A percentile compares a stretch with the other conserved stretches of the same genome.
Evolutionary conservation across 1,284 basidiomycete genomes (phyloP).

Genomic region (Tilletia walkeri): DNA sequence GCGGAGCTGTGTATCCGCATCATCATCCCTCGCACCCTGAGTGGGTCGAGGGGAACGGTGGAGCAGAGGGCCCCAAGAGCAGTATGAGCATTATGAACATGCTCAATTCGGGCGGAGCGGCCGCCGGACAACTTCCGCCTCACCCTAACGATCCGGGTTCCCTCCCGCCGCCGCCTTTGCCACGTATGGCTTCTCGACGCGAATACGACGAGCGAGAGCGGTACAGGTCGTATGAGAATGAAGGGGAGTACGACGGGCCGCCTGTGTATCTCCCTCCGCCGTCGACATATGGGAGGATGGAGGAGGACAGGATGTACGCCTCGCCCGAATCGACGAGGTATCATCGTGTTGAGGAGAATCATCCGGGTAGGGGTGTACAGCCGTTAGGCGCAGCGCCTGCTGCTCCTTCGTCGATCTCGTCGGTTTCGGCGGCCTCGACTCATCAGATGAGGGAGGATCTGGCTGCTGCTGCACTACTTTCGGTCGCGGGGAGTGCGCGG

Average conservation of each 20-base stretch:
- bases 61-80: background rate
- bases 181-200: background rate
- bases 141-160: background rate
- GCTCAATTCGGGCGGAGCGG: background rate
- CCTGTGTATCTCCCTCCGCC: background rate
- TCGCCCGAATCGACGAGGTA: too few species aligned
- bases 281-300: background rate
- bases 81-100: conserved; percentile 17
- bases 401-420: too few species aligned
- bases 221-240: background rate
- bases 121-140: background rate
- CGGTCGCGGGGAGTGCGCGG: background rate
- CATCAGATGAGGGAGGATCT: conserved; percentile 6
- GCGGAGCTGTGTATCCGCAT: background rate
- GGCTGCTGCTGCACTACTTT: conserved; percentile 3
- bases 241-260: background rate
- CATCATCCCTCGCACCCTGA: too few species aligned
- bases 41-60: background rate
- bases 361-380: too few species aligned
- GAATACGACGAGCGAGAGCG: background rate
- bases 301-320: too few species aligned
- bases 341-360: too few species aligned
- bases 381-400: too few species aligned
- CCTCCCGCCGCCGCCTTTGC: too few species aligned
- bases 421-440: too few species aligned